These are phyloP conservation scores for Rhodocollybia butyracea DNA, from an alignment of 768 basidiomycete genomes.

Conservation along the genomic window DNA sequence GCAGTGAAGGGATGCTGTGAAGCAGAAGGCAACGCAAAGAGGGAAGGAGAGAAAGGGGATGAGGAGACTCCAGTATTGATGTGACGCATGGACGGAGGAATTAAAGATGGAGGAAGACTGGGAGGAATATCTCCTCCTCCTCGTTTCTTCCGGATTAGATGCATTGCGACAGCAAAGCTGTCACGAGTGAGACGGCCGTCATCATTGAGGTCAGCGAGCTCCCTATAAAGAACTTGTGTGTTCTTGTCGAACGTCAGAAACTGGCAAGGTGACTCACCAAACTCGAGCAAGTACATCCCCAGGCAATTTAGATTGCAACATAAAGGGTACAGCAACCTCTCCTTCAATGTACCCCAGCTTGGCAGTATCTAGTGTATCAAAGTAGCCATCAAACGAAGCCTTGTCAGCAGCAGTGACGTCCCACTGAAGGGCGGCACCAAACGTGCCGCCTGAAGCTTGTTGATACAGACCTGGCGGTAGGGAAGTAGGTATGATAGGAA, in stretches of 20 bases:
- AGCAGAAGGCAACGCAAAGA: slow-evolving; percentile 19
- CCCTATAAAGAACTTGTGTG: slow-evolving; percentile 50
- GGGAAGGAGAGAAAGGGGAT: slow-evolving; percentile 32
- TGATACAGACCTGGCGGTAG: slow-evolving; percentile 87
- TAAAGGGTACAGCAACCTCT: slow-evolving; percentile 92
- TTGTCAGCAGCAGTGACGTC: slow-evolving; percentile 84
- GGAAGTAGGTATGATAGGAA: slow-evolving; percentile 64
- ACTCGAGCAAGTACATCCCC: slow-evolving; percentile 85
- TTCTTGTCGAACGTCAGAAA: not conserved
- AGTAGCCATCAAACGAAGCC: slow-evolving; percentile 70
- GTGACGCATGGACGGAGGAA: slow-evolving; percentile 81
- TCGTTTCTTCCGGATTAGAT: slow-evolving; percentile 86
- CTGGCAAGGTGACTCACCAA: slow-evolving; percentile 64
- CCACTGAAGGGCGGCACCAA: slow-evolving; percentile 50
- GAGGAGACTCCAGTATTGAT: slow-evolving; percentile 24
- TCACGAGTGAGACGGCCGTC: slow-evolving; percentile 86
- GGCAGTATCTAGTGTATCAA: slow-evolving; percentile 75
- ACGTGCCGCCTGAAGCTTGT: slow-evolving; percentile 54
- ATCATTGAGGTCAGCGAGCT: slow-evolving; percentile 85
- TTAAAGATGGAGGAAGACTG: slow-evolving; percentile 63
- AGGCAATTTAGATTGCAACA: slow-evolving; percentile 84
- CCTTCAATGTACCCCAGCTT: slow-evolving; percentile 84
- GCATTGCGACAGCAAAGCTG: slow-evolving; percentile 93
- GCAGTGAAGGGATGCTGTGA: slow-evolving; percentile 61
- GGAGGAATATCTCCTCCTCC: slow-evolving; percentile 74